Base-by-base conservation (phyloP, 1,284 basidiomycete genomes). In the Lentinus polychrous region DNA sequence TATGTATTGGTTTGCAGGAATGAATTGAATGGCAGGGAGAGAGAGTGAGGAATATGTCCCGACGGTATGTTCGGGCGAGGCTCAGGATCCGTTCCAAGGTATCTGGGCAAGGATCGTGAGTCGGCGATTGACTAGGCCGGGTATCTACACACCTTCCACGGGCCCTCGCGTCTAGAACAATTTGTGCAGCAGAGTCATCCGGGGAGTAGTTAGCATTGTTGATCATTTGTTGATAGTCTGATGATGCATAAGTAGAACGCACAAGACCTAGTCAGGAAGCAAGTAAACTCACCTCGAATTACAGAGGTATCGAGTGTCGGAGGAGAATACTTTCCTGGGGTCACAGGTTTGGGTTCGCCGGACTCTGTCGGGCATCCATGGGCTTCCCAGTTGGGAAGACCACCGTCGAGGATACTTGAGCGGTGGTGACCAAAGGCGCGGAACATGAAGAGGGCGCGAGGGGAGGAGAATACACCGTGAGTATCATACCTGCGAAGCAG, bases 401-500 rank as follows among this genome's bases (percentile, higher is more conserved):
- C 94, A 15, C 94, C 94, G 64, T 97, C 81, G 8, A 97, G 74
- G 14, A 96, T 78, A 52, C 88, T 91, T 3, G 92, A 90, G 41
- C 83, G 84, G 38, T 75, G 66, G 64, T 97, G 94, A 6, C 91
- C 89, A 63, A 94, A 92, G 18, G 86, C 77, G 63, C 88, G 81
- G 75, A 96, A 95, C 70, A 91, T 97, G 73, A 88, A 97, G 20
- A 93, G 76, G 2, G 90, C 91, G 51, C 94, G 80, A 43, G 94
- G 93, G 20, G 91, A 79, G 1, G 90, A 93, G 71, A 97, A 95
- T 20, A 96, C 72, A 7, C 92, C 92, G 49, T 84, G 75, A 1
- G 84, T 75, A 63, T 96, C 94, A 64, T 97, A 98, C 55, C 86
- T 89, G 57, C 41, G 42, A 42, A 46, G 42, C 45, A 48, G 23